A percentile compares a stretch with the other conserved stretches of the same genome.
Conservation (phyloP, 2,329 filamentous ascomycete genomes). For the Tolypocladium capitatum region DNA sequence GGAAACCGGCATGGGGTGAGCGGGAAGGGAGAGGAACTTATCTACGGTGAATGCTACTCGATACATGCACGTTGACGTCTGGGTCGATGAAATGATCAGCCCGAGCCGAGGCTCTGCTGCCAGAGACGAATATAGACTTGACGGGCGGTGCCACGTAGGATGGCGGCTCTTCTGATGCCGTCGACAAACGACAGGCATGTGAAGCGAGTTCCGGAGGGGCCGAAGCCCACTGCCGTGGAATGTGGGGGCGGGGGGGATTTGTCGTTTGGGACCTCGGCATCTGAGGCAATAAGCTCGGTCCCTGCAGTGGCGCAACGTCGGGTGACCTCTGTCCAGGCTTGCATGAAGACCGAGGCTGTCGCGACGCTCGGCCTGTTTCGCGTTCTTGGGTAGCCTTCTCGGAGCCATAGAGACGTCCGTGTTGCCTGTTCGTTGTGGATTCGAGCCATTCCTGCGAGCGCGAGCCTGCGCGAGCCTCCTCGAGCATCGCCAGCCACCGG, state of each 20-base stretch:
- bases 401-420: background rate
- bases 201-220: background rate
- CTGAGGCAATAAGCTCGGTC: background rate
- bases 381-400: background rate
- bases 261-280: background rate
- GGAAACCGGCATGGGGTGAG: constrained; percentile 11
- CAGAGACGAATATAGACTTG: too few species aligned
- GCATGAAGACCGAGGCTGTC: background rate
- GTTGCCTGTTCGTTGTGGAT: background rate
- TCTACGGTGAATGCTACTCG: background rate
- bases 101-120: background rate
- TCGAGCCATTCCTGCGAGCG: too few species aligned
- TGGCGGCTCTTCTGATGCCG: too few species aligned
- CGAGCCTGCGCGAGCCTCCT: background rate
- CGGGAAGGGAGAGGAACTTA: background rate
- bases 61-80: background rate
- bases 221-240: too few species aligned
- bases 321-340: background rate
- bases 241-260: too few species aligned
- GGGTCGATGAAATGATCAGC: background rate
- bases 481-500: too few species aligned
- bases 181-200: background rate
- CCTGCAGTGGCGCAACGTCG: background rate
- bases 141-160: too few species aligned
- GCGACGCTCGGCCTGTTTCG: background rate